Percentiles rank a stretch among this genome's conserved stretches.
Evolutionary conservation across 441 rosid species (phyloP).

Genomic region (Hura crepitans): DNA sequence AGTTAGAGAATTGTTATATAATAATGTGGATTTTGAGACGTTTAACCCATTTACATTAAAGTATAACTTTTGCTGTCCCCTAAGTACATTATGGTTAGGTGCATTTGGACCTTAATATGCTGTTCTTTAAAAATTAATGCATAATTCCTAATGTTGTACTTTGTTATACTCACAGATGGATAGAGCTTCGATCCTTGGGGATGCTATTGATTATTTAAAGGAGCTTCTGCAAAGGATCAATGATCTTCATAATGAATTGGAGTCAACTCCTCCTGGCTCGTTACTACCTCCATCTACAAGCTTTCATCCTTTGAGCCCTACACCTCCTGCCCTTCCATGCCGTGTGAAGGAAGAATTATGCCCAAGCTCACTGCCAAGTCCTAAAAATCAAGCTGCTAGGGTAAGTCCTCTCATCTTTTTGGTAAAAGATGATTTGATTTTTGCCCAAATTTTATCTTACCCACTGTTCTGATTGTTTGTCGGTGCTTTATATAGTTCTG

Average conservation of each 20-base stretch:
- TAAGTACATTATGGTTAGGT: neutral
- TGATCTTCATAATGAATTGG: constrained; percentile 58
- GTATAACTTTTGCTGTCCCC: neutral
- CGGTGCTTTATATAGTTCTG: neutral
- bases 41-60: neutral
- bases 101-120: neutral
- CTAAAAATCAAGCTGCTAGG: constrained; percentile 56
- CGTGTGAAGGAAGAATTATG: constrained; percentile 52
- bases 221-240: constrained; percentile 64
- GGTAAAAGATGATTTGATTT: neutral
- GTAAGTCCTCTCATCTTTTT: constrained; percentile 25
- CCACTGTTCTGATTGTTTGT: neutral
- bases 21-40: neutral
- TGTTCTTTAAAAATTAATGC: neutral
- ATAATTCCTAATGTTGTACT: neutral
- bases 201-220: constrained; percentile 60
- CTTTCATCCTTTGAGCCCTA: constrained; percentile 55
- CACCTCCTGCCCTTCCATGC: constrained; percentile 44
- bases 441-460: neutral
- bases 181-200: constrained; percentile 65
- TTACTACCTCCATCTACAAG: constrained; percentile 37
- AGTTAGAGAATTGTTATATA: neutral
- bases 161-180: constrained; percentile 45
- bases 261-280: constrained; percentile 41
- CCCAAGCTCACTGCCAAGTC: constrained; percentile 46